Percentiles rank a stretch among this genome's conserved stretches.
Evolutionary conservation across 1,284 basidiomycete species (phyloP).

Genomic region (Schizophyllum amplum): DNA sequence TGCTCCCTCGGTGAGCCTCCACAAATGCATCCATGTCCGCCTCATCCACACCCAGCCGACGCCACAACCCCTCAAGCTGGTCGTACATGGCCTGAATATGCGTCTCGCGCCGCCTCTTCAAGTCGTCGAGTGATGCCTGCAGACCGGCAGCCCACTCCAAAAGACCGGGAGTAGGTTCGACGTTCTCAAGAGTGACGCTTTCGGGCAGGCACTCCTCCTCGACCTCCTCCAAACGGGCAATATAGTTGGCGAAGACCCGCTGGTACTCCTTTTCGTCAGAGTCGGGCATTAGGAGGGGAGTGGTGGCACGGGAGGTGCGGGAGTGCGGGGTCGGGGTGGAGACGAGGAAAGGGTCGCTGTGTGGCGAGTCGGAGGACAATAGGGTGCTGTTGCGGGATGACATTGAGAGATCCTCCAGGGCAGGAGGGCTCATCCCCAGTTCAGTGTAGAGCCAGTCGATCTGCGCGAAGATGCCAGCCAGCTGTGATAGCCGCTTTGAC

Average conservation of each 20-base stretch:
- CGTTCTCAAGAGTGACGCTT: conserved; percentile 32
- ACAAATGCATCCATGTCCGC: conserved; percentile 77
- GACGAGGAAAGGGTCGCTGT: conserved; percentile 45
- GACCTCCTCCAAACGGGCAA: conserved; percentile 54
- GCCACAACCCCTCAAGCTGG: conserved; percentile 77
- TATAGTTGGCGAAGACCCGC: conserved; percentile 54
- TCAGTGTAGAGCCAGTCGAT: conserved; percentile 77
- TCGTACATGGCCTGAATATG: conserved; percentile 85
- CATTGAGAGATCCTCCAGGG: conserved; percentile 36
- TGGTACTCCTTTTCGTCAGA: conserved; percentile 39
- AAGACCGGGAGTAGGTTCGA: conserved; percentile 62
- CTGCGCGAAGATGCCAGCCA: conserved; percentile 58
- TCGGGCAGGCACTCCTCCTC: conserved; percentile 37
- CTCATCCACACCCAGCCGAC: conserved; percentile 64
- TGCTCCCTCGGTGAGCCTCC: conserved; percentile 71
- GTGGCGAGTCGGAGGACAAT: conserved; percentile 27
- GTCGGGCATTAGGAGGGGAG: conserved; percentile 20
- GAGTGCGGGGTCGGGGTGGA: conserved; percentile 44
- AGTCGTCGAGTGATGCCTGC: conserved; percentile 54
- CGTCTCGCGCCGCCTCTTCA: conserved; percentile 60
- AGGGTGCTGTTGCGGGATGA: conserved; percentile 26
- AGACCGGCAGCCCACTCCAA: conserved; percentile 54
- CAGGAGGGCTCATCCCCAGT: conserved; percentile 58
- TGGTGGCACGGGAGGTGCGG: conserved; percentile 23
- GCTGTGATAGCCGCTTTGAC: conserved; percentile 58